Base-by-base conservation (phyloP, 495 filamentous ascomycete species). In the Endocarpon pusillum region DNA sequence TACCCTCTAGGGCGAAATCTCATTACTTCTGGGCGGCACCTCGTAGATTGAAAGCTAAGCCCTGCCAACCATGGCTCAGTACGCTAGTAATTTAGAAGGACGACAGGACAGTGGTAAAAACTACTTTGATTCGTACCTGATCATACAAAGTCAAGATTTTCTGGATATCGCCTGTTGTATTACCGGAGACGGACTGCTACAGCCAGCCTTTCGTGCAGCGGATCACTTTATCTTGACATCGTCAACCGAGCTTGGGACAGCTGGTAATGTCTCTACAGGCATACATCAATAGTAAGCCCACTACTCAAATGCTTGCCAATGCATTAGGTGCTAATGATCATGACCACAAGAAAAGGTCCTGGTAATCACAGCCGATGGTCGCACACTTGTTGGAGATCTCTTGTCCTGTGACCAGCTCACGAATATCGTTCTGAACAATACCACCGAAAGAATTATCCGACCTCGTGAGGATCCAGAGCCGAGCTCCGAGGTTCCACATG, bases 291-390 rank as follows among this genome's bases (percentile, higher is more conserved):
- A 76, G 75, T 79, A 53, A 54, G 63, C 37, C 34, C 28, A 25
- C 18, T 17, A 39, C 25, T 19, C 17, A 15, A 29, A 25, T 45
- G 19, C 20, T 29, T 38, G 8, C 29, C 19, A 23, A 22, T 27
- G 21, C 16, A 21, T 44, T 38, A 29, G 17, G 45, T 52, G 48
- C 56, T 56, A 39, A 51, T 42, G 46, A 42, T 19, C n/a, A 4
- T 11, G 6, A 37, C 14, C 12, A 33, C 27, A 50, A 96, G 89
- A 94, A 52, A 87, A 80, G 51, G 82, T 97, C 33, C 66, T 83
- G 32, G 75, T 97, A 45, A 62, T 97, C 44, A 97, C 89, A 28
- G 77, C 79, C 40, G 91, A 96, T 55, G 89, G 87, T 34, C 81
- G 89, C 43, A 91, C 75, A 11, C 64, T 96, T 24, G 71, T 80